Percentiles rank a stretch among this genome's conserved stretches.
phyloP scores from a whole-genome alignment of 306 rosid species.

The Gillenia trifoliata region DNA sequence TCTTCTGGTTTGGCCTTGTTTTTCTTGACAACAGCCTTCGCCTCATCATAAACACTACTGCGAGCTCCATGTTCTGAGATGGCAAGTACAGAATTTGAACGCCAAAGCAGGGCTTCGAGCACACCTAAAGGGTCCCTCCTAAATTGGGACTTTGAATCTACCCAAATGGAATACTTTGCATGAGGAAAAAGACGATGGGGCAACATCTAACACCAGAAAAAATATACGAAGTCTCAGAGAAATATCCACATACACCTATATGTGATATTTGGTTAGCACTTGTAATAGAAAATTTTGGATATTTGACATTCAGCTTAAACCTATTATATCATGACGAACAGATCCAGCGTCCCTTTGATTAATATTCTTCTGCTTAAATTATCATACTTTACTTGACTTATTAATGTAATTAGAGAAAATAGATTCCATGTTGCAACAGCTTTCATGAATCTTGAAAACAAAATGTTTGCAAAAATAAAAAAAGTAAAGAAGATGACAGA shows the following conservation, averaged over 20 bases:
- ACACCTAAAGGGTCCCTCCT: conserved; percentile 96
- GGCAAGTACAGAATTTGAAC: conserved; percentile 65
- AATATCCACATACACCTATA: conserved; percentile 13
- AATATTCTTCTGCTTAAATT: background rate
- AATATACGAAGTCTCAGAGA: background rate
- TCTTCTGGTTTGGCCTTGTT: conserved; percentile 95
- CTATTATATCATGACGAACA: background rate
- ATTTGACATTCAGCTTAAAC: background rate
- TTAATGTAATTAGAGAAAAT: background rate
- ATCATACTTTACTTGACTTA: background rate
- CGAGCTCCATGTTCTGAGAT: conserved; percentile 99
- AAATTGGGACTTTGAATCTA: conserved; percentile 93
- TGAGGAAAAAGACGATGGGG: conserved; percentile 90
- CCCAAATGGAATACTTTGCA: conserved; percentile 93
- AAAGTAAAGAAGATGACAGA: background rate
- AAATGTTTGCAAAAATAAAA: background rate
- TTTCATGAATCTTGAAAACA: background rate
- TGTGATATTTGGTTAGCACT: background rate
- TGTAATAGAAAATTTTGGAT: background rate
- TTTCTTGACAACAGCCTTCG: conserved; percentile 90
- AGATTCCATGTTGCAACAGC: background rate
- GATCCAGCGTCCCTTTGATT: background rate
- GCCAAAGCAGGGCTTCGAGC: conserved; percentile 89
- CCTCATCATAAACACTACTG: conserved; percentile 86
- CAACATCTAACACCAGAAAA: conserved; percentile 61